A percentile compares a stretch with the other conserved stretches of the same genome.
Conservation (phyloP, 106 monocot species). For the Hemerocallis citrina region DNA sequence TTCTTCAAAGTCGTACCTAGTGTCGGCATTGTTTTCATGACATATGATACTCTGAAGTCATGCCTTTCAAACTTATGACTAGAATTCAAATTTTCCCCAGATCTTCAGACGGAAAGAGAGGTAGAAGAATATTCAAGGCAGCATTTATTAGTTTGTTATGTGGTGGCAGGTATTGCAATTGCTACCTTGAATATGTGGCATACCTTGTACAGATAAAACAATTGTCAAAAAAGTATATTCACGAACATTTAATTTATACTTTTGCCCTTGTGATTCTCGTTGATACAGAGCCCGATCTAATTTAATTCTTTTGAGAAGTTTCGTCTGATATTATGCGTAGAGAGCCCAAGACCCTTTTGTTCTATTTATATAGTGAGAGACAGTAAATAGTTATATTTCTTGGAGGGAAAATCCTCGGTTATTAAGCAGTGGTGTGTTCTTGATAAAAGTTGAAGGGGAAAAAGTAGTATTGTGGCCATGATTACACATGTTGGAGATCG, state of each 20-base stretch:
- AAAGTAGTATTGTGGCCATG: too few relatives aligned
- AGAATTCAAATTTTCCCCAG: background rate
- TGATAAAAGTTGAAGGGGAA: too few relatives aligned
- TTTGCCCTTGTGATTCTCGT: too few relatives aligned
- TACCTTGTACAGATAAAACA: background rate
- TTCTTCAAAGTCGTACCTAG: conserved; percentile 66
- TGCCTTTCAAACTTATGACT: conserved; percentile 2
- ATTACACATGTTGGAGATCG: too few relatives aligned
- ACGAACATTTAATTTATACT: background rate
- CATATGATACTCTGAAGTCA: conserved; percentile 43
- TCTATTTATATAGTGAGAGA: too few relatives aligned
- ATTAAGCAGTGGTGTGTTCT: too few relatives aligned
- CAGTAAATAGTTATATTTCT: too few relatives aligned
- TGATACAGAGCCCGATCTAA: too few relatives aligned
- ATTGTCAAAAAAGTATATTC: background rate
- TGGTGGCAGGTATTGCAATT: conserved; percentile 8
- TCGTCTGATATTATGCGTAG: too few relatives aligned
- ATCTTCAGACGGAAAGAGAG: background rate
- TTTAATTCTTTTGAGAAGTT: too few relatives aligned
- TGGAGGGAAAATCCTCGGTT: too few relatives aligned
- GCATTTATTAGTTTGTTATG: background rate
- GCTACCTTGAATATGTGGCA: background rate
- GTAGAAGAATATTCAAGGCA: background rate
- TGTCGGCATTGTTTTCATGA: conserved; percentile 74
- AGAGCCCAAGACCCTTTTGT: too few relatives aligned